phyloP scores from a whole-genome alignment of 129 eudicot genomes.

The Artemisia annua region DNA sequence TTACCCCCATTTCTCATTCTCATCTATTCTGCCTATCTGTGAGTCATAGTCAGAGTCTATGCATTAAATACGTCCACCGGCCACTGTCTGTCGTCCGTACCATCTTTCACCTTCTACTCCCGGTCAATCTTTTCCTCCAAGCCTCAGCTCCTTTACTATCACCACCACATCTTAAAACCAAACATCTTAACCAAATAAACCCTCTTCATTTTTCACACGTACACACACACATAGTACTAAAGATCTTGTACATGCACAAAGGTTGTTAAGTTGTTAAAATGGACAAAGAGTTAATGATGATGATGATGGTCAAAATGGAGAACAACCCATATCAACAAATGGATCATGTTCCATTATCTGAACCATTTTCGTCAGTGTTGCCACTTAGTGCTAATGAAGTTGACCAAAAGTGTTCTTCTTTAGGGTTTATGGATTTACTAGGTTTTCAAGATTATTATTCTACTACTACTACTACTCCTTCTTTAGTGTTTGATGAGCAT shows the following conservation, averaged over 20 bases:
- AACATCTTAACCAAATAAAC: conserved; percentile 14
- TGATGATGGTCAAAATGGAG: conserved; percentile 47
- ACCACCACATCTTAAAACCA: neutral
- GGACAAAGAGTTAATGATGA: neutral
- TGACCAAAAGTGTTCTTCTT: conserved; percentile 30
- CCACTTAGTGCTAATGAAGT: neutral
- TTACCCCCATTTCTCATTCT: conserved; percentile 14
- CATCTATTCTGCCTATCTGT: conserved; percentile 1
- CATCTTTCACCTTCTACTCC: conserved; percentile 25
- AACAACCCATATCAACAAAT: neutral
- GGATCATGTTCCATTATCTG: neutral
- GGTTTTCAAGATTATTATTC: conserved; percentile 46
- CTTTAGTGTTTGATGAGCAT: conserved; percentile 14
- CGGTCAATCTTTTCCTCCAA: conserved; percentile 32
- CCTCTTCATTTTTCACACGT: neutral
- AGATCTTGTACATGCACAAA: neutral
- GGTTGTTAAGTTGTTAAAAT: neutral
- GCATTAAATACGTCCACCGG: conserved; percentile 32
- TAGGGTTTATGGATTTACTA: conserved; percentile 82
- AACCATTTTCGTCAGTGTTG: conserved; percentile 20
- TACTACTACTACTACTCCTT: neutral
- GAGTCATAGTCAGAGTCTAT: conserved; percentile 16
- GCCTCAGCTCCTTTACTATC: conserved; percentile 8
- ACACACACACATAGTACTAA: neutral
- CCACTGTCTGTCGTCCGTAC: conserved; percentile 27